These are phyloP conservation scores for Darksidea phi DNA, from an alignment of 495 filamentous ascomycete species.

Conservation along the genomic window DNA sequence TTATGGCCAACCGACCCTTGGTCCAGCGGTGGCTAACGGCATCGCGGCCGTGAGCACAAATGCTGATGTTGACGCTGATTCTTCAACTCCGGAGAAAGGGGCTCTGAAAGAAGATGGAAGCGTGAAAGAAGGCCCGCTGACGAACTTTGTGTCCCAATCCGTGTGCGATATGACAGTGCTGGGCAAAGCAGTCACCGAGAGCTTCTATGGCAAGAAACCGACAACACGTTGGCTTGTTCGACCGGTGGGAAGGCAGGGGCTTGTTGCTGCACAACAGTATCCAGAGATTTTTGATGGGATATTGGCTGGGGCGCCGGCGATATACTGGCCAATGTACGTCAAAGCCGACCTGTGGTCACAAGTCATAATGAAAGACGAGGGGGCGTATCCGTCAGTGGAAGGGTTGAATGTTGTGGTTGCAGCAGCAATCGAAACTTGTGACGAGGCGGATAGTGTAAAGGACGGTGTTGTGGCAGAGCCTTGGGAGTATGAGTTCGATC, in stretches of 20 bases:
- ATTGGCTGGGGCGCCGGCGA: too few species aligned
- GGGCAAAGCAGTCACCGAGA: not conserved
- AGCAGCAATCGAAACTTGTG: constrained; percentile 18
- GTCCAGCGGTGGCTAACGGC: not conserved
- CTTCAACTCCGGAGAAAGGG: not conserved
- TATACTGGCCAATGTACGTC: too few species aligned
- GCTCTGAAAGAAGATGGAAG: constrained; percentile 33
- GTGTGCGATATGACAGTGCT: not conserved
- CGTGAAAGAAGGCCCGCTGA: constrained; percentile 32
- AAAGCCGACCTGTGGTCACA: too few species aligned
- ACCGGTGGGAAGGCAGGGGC: too few species aligned
- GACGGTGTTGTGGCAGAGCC: constrained; percentile 21
- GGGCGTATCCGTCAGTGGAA: too few species aligned
- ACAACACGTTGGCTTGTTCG: constrained; percentile 2
- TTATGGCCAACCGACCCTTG: not conserved
- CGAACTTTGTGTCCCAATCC: constrained; percentile 7
- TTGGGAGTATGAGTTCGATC: constrained; percentile 9
- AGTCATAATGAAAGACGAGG: too few species aligned
- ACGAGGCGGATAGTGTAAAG: constrained; percentile 17
- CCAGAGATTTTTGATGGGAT: too few species aligned
- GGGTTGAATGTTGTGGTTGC: constrained; percentile 28
- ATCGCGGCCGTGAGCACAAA: constrained; percentile 5
- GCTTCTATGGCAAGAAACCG: not conserved
- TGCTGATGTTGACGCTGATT: not conserved
- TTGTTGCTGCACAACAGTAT: too few species aligned